Evolutionary conservation across 1,284 basidiomycete genomes (phyloP).

Genomic region (Ustilago bromivora): DNA sequence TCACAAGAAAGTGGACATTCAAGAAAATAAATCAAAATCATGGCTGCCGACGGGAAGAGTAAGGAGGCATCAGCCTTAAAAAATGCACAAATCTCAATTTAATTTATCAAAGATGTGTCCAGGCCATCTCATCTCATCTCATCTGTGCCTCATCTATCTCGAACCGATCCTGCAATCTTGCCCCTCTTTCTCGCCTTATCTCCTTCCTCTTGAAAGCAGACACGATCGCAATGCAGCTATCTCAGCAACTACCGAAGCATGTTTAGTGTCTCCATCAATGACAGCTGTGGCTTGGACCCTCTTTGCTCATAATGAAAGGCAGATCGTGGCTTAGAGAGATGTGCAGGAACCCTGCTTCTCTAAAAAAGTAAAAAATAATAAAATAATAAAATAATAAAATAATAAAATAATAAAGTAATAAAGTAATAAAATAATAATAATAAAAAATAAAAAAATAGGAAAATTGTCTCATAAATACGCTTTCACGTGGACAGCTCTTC

Average conservation of each 20-base stretch:
- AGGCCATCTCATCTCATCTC: neutral
- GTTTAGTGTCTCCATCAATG: neutral
- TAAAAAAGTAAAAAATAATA: neutral
- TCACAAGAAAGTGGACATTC: neutral
- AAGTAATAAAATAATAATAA: too few relatives aligned
- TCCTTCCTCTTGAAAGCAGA: neutral
- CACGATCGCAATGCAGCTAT: neutral
- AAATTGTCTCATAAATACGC: neutral
- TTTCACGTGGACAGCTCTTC: conserved; percentile 9
- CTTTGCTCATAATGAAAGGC: neutral
- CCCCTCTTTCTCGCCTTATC: neutral
- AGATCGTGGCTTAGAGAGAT: neutral
- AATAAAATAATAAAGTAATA: too few relatives aligned
- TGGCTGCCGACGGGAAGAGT: neutral
- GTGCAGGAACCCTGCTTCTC: conserved; percentile 3
- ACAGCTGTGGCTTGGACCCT: conserved; percentile 1
- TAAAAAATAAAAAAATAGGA: neutral
- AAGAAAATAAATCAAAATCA: neutral
- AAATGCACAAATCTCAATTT: too few relatives aligned
- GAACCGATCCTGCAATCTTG: neutral
- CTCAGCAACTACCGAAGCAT: neutral
- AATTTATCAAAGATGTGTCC: neutral
- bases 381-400: too few relatives aligned
- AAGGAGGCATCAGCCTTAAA: too few relatives aligned
- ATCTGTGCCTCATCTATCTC: neutral